Percentiles rank a stretch among this genome's conserved stretches.
Evolutionary conservation across 106 monocot species (phyloP).

Genomic region (Chionographis japonica): DNA sequence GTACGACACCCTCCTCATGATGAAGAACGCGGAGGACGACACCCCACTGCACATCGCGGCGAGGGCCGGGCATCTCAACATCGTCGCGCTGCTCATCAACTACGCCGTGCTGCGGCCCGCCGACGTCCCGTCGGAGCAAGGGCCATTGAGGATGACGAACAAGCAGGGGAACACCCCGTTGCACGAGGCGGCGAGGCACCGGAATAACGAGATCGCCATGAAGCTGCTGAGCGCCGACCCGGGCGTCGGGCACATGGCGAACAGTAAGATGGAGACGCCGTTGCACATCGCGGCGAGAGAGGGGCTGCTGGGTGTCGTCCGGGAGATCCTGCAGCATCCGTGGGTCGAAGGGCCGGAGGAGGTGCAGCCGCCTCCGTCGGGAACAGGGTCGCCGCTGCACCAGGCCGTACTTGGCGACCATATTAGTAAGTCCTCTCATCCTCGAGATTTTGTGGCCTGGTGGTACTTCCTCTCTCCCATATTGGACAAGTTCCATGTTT

Average conservation of each 20-base stretch:
- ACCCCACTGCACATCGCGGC: conserved; percentile 38
- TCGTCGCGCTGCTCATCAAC: conserved; percentile 9
- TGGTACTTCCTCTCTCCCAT: no score
- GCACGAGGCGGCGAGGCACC: conserved; percentile 31
- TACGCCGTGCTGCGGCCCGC: conserved; percentile 5
- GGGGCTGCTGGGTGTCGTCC: conserved; percentile 16
- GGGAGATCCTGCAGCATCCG: conserved; percentile 16
- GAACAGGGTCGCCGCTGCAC: conserved; percentile 30
- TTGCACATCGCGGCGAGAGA: conserved; percentile 34
- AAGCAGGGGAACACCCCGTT: conserved; percentile 15
- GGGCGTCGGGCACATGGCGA: conserved; percentile 9
- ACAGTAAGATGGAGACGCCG: conserved; percentile 25
- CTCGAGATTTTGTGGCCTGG: no score
- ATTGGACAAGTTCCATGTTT: no score
- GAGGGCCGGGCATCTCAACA: conserved; percentile 9
- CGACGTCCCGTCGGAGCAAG: conserved; percentile 3
- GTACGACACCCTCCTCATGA: conserved; percentile 7
- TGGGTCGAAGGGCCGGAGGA: conserved; percentile 16
- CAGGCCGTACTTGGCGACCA: conserved; percentile 45
- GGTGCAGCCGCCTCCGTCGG: conserved; percentile 1
- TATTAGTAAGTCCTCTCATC: conserved; percentile 12
- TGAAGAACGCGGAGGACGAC: conserved; percentile 23
- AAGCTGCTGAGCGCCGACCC: conserved; percentile 24
- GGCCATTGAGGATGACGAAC: conserved; percentile 14
- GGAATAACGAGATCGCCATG: conserved; percentile 14